These are phyloP conservation scores for Vitis rupestris DNA, from an alignment of 164 flowering plant genomes.

Conservation along the genomic window DNA sequence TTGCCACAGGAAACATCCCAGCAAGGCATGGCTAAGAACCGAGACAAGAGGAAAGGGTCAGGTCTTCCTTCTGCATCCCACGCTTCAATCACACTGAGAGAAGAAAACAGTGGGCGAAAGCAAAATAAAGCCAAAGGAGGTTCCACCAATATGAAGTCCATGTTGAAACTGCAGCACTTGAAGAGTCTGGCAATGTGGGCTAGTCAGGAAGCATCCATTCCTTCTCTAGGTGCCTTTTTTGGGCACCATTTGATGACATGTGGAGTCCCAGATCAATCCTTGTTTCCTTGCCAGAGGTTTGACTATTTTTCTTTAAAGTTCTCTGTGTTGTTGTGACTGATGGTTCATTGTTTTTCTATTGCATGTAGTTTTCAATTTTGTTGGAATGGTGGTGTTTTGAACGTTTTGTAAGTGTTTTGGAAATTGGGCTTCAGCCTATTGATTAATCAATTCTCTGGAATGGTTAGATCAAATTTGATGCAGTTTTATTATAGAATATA, in stretches of 20 bases:
- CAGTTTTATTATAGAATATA: too few relatives aligned
- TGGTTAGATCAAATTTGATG: too few relatives aligned
- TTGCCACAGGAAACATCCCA: too few relatives aligned
- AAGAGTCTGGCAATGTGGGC: conserved; percentile 65
- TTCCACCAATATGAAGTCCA: conserved; percentile 25
- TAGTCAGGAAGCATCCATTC: conserved; percentile 43
- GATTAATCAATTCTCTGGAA: too few relatives aligned
- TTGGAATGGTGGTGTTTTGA: background rate
- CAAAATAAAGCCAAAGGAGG: conserved; percentile 15
- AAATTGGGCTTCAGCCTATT: too few relatives aligned
- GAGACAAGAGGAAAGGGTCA: background rate
- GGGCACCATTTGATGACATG: conserved; percentile 53
- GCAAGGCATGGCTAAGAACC: conserved; percentile 17
- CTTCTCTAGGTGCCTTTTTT: conserved; percentile 57
- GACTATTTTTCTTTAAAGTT: background rate
- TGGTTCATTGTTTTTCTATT: background rate
- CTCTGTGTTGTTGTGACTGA: background rate
- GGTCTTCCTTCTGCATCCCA: background rate
- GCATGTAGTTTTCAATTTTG: background rate
- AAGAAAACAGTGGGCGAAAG: conserved; percentile 23
- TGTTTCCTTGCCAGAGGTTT: conserved; percentile 66
- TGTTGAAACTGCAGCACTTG: conserved; percentile 55
- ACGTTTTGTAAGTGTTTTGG: background rate
- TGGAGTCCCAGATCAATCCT: conserved; percentile 46
- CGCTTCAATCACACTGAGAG: conserved; percentile 11